phyloP scores from a whole-genome alignment of 495 filamentous ascomycete genomes.

The Penicillium steckii region DNA sequence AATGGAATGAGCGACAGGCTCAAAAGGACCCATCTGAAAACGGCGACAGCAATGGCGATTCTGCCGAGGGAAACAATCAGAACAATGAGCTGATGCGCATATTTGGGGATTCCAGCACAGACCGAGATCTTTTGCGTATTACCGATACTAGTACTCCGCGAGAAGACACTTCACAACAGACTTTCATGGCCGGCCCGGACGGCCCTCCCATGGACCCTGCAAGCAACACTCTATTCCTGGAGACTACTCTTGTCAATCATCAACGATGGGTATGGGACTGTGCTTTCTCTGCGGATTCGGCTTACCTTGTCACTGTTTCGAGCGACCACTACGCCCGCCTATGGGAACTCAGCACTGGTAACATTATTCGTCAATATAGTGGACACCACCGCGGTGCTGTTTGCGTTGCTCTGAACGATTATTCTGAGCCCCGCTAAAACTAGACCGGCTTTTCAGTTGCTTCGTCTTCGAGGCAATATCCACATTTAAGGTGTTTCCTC shows the following conservation, averaged over 20 bases:
- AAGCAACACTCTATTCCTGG: slow-evolving; percentile 66
- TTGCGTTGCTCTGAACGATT: slow-evolving; percentile 96
- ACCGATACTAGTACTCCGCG: slow-evolving; percentile 24
- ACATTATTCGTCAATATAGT: slow-evolving; percentile 95
- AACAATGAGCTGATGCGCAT: slow-evolving; percentile 27
- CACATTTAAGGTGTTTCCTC: slow-evolving; percentile 5
- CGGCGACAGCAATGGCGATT: slow-evolving; percentile 12
- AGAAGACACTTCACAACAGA: slow-evolving; percentile 32
- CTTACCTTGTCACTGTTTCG: slow-evolving; percentile 97
- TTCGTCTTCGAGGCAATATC: slow-evolving; percentile 1
- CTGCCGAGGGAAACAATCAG: slow-evolving; percentile 18
- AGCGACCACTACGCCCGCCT: slow-evolving; percentile 96
- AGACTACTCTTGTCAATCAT: slow-evolving; percentile 88
- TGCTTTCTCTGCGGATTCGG: slow-evolving; percentile 93
- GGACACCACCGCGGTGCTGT: slow-evolving; percentile 95
- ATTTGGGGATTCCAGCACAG: slow-evolving; percentile 19
- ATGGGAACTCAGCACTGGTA: slow-evolving; percentile 84
- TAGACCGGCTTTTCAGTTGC: background rate
- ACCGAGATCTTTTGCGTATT: slow-evolving; percentile 26
- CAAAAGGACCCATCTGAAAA: slow-evolving; percentile 6
- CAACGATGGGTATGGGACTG: slow-evolving; percentile 99
- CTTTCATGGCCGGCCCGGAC: slow-evolving; percentile 42
- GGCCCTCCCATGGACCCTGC: slow-evolving; percentile 45
- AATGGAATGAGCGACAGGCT: slow-evolving; percentile 25
- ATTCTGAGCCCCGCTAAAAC: slow-evolving; percentile 65